Evolutionary conservation across 176 grass and related monocot genomes (phyloP).

Genomic region (Puccinellia tenuiflora): DNA sequence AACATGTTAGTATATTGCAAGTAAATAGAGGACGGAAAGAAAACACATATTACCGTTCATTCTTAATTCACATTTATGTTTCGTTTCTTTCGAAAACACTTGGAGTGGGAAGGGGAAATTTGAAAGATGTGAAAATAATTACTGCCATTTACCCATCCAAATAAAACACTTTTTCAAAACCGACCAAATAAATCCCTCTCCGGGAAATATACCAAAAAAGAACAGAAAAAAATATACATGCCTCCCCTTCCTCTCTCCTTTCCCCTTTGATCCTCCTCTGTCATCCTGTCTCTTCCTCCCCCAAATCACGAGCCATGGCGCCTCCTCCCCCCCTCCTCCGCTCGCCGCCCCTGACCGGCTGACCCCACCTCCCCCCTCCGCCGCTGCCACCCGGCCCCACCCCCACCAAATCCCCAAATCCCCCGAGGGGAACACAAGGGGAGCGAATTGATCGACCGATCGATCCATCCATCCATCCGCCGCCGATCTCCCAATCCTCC

Average conservation of each 20-base stretch:
- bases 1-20: no score
- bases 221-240: background rate
- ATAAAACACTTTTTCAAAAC: background rate
- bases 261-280: slow-evolving; percentile 8
- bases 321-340: slow-evolving; percentile 21
- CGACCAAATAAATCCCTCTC: background rate
- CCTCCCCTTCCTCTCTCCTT: background rate
- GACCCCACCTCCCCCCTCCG: slow-evolving; percentile 2
- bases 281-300: background rate
- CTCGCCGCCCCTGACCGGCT: slow-evolving; percentile 34
- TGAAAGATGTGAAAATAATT: background rate
- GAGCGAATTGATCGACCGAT: slow-evolving; percentile 5
- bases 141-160: background rate
- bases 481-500: slow-evolving; percentile 20
- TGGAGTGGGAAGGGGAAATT: background rate
- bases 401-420: slow-evolving; percentile 49
- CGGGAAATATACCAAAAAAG: background rate
- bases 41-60: no score
- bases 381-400: background rate
- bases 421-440: background rate
- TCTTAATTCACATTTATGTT: background rate
- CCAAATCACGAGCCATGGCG: slow-evolving; percentile 40
- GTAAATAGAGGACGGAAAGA: no score
- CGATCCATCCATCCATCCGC: slow-evolving; percentile 27
- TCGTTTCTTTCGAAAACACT: background rate